Conservation (phyloP, 2,329 filamentous ascomycete species). For the Neurospora crassa region DNA sequence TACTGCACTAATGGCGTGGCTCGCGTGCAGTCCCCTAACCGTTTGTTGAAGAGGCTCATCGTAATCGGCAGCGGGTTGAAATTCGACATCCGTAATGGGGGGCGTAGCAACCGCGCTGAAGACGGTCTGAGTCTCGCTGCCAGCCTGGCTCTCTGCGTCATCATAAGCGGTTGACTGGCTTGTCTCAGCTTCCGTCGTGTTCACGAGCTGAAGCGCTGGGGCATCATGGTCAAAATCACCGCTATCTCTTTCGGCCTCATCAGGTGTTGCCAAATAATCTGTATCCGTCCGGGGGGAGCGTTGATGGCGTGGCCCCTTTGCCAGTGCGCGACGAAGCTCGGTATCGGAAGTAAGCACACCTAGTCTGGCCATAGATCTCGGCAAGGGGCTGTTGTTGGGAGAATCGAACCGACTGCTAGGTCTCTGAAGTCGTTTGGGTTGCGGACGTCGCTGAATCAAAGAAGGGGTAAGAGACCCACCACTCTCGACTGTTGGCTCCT, state of each 20-base stretch:
- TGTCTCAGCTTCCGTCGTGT: slow-evolving; percentile 34
- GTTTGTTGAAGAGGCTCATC: slow-evolving; percentile 40
- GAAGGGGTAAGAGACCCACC: neutral
- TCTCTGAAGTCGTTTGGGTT: slow-evolving; percentile 20
- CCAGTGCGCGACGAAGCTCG: slow-evolving; percentile 27
- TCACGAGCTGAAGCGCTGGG: slow-evolving; percentile 25
- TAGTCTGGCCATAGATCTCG: slow-evolving; percentile 18
- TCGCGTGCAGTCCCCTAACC: slow-evolving; percentile 34
- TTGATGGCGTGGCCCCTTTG: slow-evolving; percentile 19
- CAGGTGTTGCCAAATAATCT: slow-evolving; percentile 44
- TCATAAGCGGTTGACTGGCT: slow-evolving; percentile 31
- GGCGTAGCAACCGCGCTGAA: slow-evolving; percentile 64
- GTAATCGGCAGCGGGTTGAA: slow-evolving; percentile 47
- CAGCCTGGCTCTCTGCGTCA: slow-evolving; percentile 41
- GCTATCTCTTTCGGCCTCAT: slow-evolving; percentile 38
- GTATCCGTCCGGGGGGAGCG: neutral
- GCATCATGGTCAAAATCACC: slow-evolving; percentile 24
- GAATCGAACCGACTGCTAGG: slow-evolving; percentile 25
- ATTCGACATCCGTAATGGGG: slow-evolving; percentile 63
- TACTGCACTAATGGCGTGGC: slow-evolving; percentile 55
- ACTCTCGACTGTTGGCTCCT: neutral
- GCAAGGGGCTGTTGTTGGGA: slow-evolving; percentile 21
- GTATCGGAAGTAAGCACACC: neutral
- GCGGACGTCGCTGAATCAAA: neutral
- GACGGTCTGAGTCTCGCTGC: slow-evolving; percentile 47